Evolutionary conservation across 2,329 filamentous ascomycete species (phyloP), one percentile per base, ranked within the genome.

Genomic region (Claviceps sp.): DNA sequence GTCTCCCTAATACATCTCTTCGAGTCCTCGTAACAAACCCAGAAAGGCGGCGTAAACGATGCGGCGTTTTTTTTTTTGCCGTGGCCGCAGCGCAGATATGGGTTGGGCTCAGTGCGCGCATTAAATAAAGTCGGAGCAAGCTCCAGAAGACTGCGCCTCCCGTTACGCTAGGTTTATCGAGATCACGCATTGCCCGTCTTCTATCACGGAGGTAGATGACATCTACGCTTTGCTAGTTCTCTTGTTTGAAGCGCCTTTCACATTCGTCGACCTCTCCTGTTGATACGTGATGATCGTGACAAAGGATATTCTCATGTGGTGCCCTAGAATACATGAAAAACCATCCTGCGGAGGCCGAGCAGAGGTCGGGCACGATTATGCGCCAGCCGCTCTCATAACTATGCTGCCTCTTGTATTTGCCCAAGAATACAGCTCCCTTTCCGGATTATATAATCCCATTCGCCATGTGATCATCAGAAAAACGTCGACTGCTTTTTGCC

Each of bases 251-350:
- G 30, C 30, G 30, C 10, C 16, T n/a, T 30, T 8, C n/a, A 41
- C 3, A 17, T 19, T 22, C 13, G 19, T n/a, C 7, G 39, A 34
- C 47, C 37, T 14, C 37, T 30, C 16, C 22, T 37, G n/a, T 43
- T 47, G 16, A 44, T 50, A 30, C 55, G 57, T 55, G 57, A 55
- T 53, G 55, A 56, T 10, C 58, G 53, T 44, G 24, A 56, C 51
- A 56, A 50, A 52, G 49, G 56, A 58, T 57, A 54, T 51, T 61
- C 55, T 57, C 58, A 54, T 56, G 52, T 47, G 22, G 30, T 37
- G 54, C 60, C 58, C 61, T 56, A 59, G 56, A 58, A 60, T 40
- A 61, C 60, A 62, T 59, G 58, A 57, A 57, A 52, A 60, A 60
- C 30, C 10, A 50, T 58, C 53, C 30, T 34, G 50, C 56, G 55